phyloP scores from a whole-genome alignment of 345 rosid species.

The Raphanus raphanistrum region DNA sequence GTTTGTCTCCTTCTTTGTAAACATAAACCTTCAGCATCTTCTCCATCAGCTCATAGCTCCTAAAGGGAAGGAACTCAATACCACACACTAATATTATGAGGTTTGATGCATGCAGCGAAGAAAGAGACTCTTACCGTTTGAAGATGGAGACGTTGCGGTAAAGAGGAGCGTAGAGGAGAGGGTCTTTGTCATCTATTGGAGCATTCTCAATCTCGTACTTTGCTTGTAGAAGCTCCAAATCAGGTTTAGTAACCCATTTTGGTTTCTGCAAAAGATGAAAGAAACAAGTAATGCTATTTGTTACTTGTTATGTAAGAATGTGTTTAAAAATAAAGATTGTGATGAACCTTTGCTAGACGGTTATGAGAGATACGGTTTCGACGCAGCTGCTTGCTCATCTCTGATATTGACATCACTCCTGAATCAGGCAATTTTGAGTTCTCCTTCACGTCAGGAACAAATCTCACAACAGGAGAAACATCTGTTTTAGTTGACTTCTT shows the following conservation, averaged over 20 bases:
- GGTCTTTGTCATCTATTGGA: constrained; percentile 54
- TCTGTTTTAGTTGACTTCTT: constrained; percentile 19
- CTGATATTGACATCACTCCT: constrained; percentile 58
- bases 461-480: constrained; percentile 25
- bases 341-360: constrained; percentile 47
- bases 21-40: constrained; percentile 69
- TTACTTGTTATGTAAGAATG: not conserved
- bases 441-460: constrained; percentile 38
- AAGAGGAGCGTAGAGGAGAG: constrained; percentile 66
- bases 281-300: not conserved
- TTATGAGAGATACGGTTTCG: constrained; percentile 49
- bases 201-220: constrained; percentile 72
- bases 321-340: constrained; percentile 7
- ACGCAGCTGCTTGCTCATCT: constrained; percentile 68
- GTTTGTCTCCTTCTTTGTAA: constrained; percentile 82
- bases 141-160: constrained; percentile 77
- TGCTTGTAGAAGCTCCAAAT: constrained; percentile 55
- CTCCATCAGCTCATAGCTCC: constrained; percentile 98
- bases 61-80: constrained; percentile 29
- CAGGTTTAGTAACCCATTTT: constrained; percentile 68
- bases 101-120: not conserved
- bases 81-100: not conserved
- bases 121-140: constrained; percentile 50
- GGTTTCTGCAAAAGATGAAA: constrained; percentile 39
- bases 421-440: constrained; percentile 34